Percentiles rank a stretch among this genome's conserved stretches.
phyloP scores from a whole-genome alignment of 805 yeast species.

The Brettanomyces nanus region DNA sequence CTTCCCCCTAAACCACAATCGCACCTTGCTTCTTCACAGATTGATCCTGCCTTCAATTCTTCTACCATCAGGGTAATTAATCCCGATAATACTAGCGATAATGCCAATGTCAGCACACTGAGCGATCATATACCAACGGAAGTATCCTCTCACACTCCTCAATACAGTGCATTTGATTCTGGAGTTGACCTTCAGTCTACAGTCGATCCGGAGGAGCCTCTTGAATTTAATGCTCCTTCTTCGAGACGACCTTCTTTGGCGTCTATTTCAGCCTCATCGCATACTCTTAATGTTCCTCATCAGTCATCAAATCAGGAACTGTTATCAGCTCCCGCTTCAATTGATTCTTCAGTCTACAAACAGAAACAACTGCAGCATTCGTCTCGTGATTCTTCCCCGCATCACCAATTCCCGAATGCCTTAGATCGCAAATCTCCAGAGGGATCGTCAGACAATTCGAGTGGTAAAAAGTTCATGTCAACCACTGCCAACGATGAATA shows the following conservation, averaged over 20 bases:
- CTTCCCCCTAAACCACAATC: too few relatives aligned
- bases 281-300: background rate
- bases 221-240: conserved; percentile 6
- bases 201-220: conserved; percentile 1
- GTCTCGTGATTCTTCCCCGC: background rate
- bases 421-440: background rate
- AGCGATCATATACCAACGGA: too few relatives aligned
- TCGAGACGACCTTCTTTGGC: conserved; percentile 2
- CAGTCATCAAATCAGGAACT: background rate
- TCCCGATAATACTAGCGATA: background rate
- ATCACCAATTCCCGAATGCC: too few relatives aligned
- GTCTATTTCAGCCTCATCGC: background rate
- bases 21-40: conserved; percentile 4
- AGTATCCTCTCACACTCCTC: background rate
- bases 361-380: background rate
- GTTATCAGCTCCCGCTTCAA: background rate
- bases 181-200: background rate
- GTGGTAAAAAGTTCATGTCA: conserved; percentile 24
- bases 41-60: conserved; percentile 1
- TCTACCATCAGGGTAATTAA: background rate
- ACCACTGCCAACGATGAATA: conserved; percentile 28
- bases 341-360: background rate
- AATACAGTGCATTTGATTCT: background rate
- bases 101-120: background rate
- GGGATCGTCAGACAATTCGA: conserved; percentile 12